Evolutionary conservation across 2,329 filamentous ascomycete genomes (phyloP), one percentile per base, ranked within the genome.

Genomic region (Arthrobotrys conoides): DNA sequence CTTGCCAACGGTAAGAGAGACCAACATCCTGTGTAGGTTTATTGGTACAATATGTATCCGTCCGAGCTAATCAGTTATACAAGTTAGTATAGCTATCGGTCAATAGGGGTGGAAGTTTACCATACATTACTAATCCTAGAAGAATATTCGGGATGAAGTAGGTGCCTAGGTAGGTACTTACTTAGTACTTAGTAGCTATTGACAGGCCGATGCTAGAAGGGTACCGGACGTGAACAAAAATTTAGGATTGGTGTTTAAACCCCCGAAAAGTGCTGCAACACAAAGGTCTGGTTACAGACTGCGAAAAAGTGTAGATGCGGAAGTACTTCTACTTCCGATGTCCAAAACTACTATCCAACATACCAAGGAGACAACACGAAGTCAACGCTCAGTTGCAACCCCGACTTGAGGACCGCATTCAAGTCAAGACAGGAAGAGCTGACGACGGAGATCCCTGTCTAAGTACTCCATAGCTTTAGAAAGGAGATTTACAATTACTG

Each of bases 1-100:
- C 87, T 99, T 99, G 88, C 96, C 96, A 86, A 99, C 96, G 64
- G 95, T 98, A 84, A 99, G 89, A 81, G 96, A 98, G 86, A 99
- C 93, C 83, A 98, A 89, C 96, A 99, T 98, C 64, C 84, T 88
- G 82, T 69, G 70, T 61, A 51, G 33, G 38, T 64, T 48, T 57
- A 51, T 65, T 51, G 33, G 41, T 36, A 10, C 18, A 63, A 20
- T 14, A 24, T 0, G 20, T 27, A 16, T 27, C 1, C 2, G 48
- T 5, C 14, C 48, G 10, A 41, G 38, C 5, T 41, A 14, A n/a
- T 9, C 38, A 51, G 12, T 22, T 16, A 16, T 14, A 24, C 20
- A n/a, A n/a, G 46, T 49, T 9, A 27, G 48, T 16, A 16, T 9
- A 51, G 48, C 6, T 1, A 16, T 18, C 14, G 22, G 10, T 27